A percentile compares a stretch with the other conserved stretches of the same genome.
These are phyloP conservation scores for Fragilariopsis cylindrus DNA, from an alignment of 108 stramenopile species.

Conservation along the genomic window DNA sequence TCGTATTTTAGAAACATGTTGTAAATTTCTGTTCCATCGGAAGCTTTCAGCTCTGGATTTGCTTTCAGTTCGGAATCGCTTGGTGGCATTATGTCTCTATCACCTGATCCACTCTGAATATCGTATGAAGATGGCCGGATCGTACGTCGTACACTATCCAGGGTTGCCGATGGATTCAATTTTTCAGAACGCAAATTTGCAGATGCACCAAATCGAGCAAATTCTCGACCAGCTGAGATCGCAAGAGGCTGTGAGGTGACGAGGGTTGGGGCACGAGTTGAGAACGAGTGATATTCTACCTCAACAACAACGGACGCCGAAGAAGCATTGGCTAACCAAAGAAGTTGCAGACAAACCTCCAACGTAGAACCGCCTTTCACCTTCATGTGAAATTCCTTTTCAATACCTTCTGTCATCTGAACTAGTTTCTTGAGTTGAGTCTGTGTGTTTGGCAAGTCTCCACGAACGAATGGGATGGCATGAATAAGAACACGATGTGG, in stretches of 20 bases:
- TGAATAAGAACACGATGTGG: constrained; percentile 30
- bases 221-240: constrained; percentile 35
- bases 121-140: constrained; percentile 30
- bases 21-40: constrained; percentile 35
- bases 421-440: constrained; percentile 28
- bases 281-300: constrained; percentile 41
- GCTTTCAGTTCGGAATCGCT: constrained; percentile 35
- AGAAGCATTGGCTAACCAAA: constrained; percentile 42
- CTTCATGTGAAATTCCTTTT: constrained; percentile 29
- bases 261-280: constrained; percentile 24
- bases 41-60: constrained; percentile 9
- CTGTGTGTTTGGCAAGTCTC: constrained; percentile 39
- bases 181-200: constrained; percentile 41
- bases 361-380: constrained; percentile 40
- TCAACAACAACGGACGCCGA: constrained; percentile 23
- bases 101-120: constrained; percentile 24
- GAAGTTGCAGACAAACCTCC: constrained; percentile 44
- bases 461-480: constrained; percentile 36
- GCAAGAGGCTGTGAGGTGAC: constrained; percentile 33
- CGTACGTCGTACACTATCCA: constrained; percentile 31
- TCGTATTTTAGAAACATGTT: constrained; percentile 32
- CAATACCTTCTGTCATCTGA: constrained; percentile 26
- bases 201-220: constrained; percentile 29
- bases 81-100: constrained; percentile 37
- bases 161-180: constrained; percentile 35